Conservation (phyloP, 331 rosid species). For the Dryas integrifolia region DNA sequence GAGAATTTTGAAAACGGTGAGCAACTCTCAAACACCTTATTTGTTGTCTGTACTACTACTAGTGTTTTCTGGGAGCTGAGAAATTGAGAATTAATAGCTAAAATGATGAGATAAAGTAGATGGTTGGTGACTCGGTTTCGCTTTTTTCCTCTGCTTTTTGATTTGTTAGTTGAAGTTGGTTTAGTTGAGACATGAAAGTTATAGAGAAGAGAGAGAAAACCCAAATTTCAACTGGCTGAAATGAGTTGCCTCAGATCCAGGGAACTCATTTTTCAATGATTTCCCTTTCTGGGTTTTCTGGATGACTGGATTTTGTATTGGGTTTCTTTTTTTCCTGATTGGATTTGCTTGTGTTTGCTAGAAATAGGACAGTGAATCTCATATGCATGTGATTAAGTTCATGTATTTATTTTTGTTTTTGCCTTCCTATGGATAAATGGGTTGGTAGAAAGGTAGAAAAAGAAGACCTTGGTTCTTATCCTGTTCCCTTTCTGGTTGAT, state of each 20-base stretch:
- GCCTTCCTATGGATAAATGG: slow-evolving; percentile 30
- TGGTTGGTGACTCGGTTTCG: slow-evolving; percentile 29
- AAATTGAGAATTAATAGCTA: not conserved
- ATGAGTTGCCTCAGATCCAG: slow-evolving; percentile 31
- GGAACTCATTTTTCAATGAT: slow-evolving; percentile 23
- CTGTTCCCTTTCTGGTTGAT: slow-evolving; percentile 19
- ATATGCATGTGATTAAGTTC: slow-evolving; percentile 26
- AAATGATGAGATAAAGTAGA: slow-evolving; percentile 1
- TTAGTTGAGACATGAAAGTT: slow-evolving; percentile 23
- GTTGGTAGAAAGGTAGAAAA: slow-evolving; percentile 34
- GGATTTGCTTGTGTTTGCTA: slow-evolving; percentile 27
- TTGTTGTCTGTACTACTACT: not conserved
- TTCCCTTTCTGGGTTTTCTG: slow-evolving; percentile 15
- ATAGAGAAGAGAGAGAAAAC: not conserved
- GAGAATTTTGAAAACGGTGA: slow-evolving; percentile 35
- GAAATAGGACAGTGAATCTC: slow-evolving; percentile 34
- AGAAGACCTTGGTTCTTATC: slow-evolving; percentile 27
- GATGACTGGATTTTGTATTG: not conserved
- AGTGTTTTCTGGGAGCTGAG: not conserved
- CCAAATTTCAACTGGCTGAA: slow-evolving; percentile 16
- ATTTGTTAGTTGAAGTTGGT: slow-evolving; percentile 21
- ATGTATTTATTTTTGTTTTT: slow-evolving; percentile 23
- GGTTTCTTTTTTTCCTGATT: slow-evolving; percentile 20
- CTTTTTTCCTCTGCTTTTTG: slow-evolving; percentile 1
- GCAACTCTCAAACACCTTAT: slow-evolving; percentile 14